Percentiles rank a stretch among this genome's conserved stretches.
Evolutionary conservation across 495 filamentous ascomycete genomes (phyloP).

Genomic region (Penicillium pancosmium): DNA sequence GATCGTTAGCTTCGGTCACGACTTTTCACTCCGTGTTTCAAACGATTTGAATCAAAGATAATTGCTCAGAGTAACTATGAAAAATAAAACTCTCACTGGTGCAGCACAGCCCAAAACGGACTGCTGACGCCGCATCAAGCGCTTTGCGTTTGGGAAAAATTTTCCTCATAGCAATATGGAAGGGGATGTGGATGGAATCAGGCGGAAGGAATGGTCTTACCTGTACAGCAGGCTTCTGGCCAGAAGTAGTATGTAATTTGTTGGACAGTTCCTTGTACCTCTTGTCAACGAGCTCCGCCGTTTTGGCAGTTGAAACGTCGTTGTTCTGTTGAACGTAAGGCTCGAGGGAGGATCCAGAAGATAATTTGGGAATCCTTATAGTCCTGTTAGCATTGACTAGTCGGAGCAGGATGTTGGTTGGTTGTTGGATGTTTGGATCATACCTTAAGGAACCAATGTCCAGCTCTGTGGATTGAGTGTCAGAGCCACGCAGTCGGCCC

Average conservation of each 20-base stretch:
- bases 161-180: slow-evolving; percentile 67
- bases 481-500: slow-evolving; percentile 48
- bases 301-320: slow-evolving; percentile 50
- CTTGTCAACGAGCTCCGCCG: slow-evolving; percentile 43
- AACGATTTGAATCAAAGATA: slow-evolving; percentile 7
- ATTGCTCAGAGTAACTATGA: slow-evolving; percentile 99
- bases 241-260: slow-evolving; percentile 38
- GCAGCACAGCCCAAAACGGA: slow-evolving; percentile 79
- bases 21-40: slow-evolving; percentile 2
- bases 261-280: slow-evolving; percentile 47
- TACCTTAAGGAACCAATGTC: slow-evolving; percentile 27
- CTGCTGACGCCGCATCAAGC: slow-evolving; percentile 65
- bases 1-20: slow-evolving; percentile 31
- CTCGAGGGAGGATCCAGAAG: slow-evolving; percentile 35
- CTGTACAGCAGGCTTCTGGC: slow-evolving; percentile 37
- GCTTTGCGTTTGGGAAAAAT: slow-evolving; percentile 56
- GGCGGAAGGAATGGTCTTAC: slow-evolving; percentile 35
- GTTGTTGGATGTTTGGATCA: neutral
- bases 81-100: slow-evolving; percentile 69
- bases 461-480: slow-evolving; percentile 11
- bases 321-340: slow-evolving; percentile 53
- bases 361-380: slow-evolving; percentile 45
- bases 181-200: slow-evolving; percentile 11
- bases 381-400: neutral
- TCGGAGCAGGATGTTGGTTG: neutral